Evolutionary conservation across 495 filamentous ascomycete species (phyloP), one percentile per base, ranked within the genome.

Genomic region (Tuber microsphaerosporum): DNA sequence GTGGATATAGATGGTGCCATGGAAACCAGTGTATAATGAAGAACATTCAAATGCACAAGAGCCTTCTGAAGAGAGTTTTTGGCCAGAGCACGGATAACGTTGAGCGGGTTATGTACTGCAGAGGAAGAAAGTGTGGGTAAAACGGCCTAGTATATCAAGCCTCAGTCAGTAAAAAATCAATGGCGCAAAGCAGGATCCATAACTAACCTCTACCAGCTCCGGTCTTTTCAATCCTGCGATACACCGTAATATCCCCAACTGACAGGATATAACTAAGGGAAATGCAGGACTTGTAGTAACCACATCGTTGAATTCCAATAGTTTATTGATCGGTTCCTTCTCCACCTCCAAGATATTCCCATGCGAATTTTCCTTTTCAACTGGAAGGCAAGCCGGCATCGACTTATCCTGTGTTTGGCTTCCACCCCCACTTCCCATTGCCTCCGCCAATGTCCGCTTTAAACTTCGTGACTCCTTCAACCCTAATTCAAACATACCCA

Each of bases 401-500:
- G 76, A 71, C 48, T 77, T 74, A 37, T 74, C 65, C 37, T 70
- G 75, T 41, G 65, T 77, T 70, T 20, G 45, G 70, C 72, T 73
- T 61, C 71, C 71, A 1, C 73, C 39, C 17, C 68, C 56, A 37
- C 39, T 70, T 20, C 72, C 44, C 26, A 80, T 84, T 56, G 81
- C 83, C 56, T 75, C 84, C 71, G 86, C 89, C 81, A 91, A 85
- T 81, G 88, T 88, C 81, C 84, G 86, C 83, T 91, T 97, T 84
- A 91, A 86, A 39, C 85, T 86, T 79, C 89, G 86, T 46, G 97
- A 83, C 83, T 98, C 94, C 79, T 91, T 93, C 74, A 90, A 84
- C 9, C 94, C 95, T 74, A 91, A 83, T 22, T 93, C 91, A 73
- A 92, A 89, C 74, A 96, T 82, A 20, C 90, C 90, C 70, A 97